A percentile compares a stretch with the other conserved stretches of the same genome.
Evolutionary conservation across 2,329 filamentous ascomycete genomes (phyloP).

Genomic region (Whalleya microplaca): DNA sequence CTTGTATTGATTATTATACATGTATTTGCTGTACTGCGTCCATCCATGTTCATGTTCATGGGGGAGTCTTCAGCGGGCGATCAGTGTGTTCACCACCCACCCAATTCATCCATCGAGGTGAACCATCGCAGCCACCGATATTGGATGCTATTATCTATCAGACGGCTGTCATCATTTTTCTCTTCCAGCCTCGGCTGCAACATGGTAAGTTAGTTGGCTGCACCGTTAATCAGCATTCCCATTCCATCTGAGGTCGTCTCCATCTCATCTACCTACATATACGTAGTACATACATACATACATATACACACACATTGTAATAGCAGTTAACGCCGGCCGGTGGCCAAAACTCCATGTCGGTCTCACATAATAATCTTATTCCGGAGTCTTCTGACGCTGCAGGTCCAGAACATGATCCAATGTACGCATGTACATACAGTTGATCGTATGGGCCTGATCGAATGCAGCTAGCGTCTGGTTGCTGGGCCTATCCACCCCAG

Average conservation of each 20-base stretch:
- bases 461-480: slow-evolving; percentile 25
- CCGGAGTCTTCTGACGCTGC: neutral
- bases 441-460: slow-evolving; percentile 25
- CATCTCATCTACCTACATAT: too few relatives aligned
- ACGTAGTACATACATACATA: too few relatives aligned
- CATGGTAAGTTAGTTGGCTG: neutral
- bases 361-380: neutral
- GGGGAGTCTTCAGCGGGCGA: neutral
- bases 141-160: neutral
- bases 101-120: neutral
- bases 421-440: slow-evolving; percentile 10
- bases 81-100: neutral
- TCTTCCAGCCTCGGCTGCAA: neutral
- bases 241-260: neutral
- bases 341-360: neutral
- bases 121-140: neutral
- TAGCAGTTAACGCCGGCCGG: neutral
- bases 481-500: slow-evolving; percentile 5
- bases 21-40: neutral
- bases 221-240: neutral
- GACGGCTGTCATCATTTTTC: neutral
- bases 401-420: slow-evolving; percentile 20
- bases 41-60: too few relatives aligned
- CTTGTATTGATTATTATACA: too few relatives aligned
- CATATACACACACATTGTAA: too few relatives aligned